These are phyloP conservation scores for Xylariaceae sp. DNA, from an alignment of 2,329 filamentous ascomycete species.

Conservation along the genomic window DNA sequence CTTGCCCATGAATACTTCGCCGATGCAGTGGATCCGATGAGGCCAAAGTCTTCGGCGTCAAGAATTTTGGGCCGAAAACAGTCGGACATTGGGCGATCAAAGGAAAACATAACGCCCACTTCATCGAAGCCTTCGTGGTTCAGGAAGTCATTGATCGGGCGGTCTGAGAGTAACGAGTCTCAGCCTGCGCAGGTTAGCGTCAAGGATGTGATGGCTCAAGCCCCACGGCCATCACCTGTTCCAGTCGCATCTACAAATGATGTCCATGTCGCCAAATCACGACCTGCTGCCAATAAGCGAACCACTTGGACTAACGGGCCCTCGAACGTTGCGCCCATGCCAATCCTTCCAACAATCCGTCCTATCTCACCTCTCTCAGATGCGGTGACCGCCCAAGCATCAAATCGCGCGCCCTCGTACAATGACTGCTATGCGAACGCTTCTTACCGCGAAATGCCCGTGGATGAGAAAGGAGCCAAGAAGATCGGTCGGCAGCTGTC, in stretches of 20 bases:
- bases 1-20: constrained; percentile 90
- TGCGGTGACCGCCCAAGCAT: constrained; percentile 84
- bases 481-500: constrained; percentile 96
- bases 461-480: constrained; percentile 67
- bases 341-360: constrained; percentile 88
- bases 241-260: constrained; percentile 30
- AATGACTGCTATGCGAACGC: constrained; percentile 43
- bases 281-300: constrained; percentile 67
- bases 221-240: constrained; percentile 30
- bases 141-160: constrained; percentile 84
- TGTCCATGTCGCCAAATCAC: constrained; percentile 37
- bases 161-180: constrained; percentile 65
- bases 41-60: constrained; percentile 86
- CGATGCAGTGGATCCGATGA: constrained; percentile 85
- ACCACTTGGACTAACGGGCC: constrained; percentile 89
- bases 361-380: constrained; percentile 97
- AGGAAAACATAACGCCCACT: constrained; percentile 59
- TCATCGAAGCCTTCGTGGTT: constrained; percentile 94
- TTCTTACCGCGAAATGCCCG: constrained; percentile 31
- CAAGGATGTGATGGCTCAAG: constrained; percentile 41
- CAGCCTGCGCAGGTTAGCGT: constrained; percentile 40
- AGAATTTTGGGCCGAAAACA: constrained; percentile 84
- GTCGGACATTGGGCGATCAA: constrained; percentile 71
- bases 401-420: constrained; percentile 54
- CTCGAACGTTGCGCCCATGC: constrained; percentile 82